phyloP scores from a whole-genome alignment of 208 protist genomes.

The Leishmania lainsoni region DNA sequence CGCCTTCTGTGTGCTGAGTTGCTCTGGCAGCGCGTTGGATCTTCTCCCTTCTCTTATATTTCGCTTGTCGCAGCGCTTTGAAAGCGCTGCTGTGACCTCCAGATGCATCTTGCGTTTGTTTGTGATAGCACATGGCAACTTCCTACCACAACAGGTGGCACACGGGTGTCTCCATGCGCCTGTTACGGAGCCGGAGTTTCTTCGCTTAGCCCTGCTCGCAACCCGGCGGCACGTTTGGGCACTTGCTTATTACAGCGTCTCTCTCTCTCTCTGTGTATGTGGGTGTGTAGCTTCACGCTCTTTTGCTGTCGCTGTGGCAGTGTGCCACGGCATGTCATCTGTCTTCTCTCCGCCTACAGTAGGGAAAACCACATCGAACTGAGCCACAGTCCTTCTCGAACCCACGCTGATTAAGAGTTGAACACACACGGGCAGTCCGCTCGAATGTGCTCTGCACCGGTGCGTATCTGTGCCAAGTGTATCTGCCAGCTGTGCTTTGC shows the following conservation, averaged over 20 bases:
- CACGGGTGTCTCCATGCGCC: not conserved
- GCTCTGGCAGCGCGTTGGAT: not conserved
- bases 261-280: not conserved
- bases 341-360: not conserved
- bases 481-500: not conserved
- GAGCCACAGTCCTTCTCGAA: not conserved
- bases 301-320: not conserved
- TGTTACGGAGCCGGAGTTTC: not conserved
- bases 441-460: not conserved
- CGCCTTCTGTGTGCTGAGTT: not conserved
- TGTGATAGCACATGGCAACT: not conserved
- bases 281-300: too few relatives aligned
- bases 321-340: not conserved
- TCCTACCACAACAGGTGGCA: not conserved
- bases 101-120: not conserved
- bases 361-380: not conserved
- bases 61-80: not conserved
- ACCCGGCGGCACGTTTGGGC: not conserved
- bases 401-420: not conserved
- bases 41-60: not conserved
- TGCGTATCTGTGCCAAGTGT: not conserved
- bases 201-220: not conserved
- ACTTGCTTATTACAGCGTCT: not conserved
- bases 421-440: not conserved
- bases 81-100: not conserved